Conservation (phyloP, 441 rosid genomes). For the Arabidopsis hybrid region DNA sequence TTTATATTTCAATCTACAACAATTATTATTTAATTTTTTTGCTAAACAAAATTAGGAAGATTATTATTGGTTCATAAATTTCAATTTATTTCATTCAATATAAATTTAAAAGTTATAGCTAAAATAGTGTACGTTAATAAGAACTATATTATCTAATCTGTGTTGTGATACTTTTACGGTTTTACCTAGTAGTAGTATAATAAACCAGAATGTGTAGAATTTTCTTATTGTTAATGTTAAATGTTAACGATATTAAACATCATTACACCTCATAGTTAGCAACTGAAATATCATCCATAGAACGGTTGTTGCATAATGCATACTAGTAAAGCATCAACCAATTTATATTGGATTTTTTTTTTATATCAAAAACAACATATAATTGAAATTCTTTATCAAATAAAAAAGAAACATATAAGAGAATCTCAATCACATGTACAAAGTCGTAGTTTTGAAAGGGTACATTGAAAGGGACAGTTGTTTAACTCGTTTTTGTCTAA, state of each 20-base stretch:
- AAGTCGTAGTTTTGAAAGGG: constrained; percentile 38
- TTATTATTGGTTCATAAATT: no score
- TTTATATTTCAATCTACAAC: no score
- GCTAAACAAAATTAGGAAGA: background rate
- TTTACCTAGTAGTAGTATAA: background rate
- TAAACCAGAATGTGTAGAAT: background rate
- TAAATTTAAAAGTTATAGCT: background rate
- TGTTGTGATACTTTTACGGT: no score
- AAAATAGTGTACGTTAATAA: background rate
- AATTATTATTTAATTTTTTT: background rate
- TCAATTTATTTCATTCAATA: background rate
- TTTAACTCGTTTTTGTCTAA: constrained; percentile 14
- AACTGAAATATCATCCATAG: constrained; percentile 13
- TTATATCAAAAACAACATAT: no score
- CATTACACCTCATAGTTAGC: constrained; percentile 3
- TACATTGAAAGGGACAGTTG: constrained; percentile 40
- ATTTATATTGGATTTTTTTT: background rate
- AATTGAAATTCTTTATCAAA: no score
- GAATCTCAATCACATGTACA: constrained; percentile 45
- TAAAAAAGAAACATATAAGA: background rate
- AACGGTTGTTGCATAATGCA: background rate
- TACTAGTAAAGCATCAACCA: constrained; percentile 28
- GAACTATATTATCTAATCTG: no score
- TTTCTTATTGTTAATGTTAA: background rate
- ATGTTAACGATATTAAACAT: background rate